Base-by-base conservation (phyloP, 2,329 filamentous ascomycete species). In the Zopfia rhizophila region DNA sequence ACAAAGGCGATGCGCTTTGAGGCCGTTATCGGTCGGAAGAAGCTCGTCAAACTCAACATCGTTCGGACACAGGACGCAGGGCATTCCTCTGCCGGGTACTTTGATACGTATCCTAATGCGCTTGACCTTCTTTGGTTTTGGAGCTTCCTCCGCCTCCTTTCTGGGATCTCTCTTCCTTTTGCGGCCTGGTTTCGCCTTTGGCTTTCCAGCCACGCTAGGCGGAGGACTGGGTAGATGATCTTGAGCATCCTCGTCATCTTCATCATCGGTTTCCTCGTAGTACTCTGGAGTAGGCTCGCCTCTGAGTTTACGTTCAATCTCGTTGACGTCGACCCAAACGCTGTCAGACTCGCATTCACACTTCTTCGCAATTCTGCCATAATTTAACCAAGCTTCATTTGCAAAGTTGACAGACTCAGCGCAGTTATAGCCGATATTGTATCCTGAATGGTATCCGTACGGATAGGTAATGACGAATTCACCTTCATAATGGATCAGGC, bases 381-480 rank as follows among this genome's bases (percentile, higher is more conserved):
- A 97, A 38, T 95, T 88, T 32, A 99, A 76, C 94, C 94, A 99
- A 21, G 90, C 88, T 58, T 97, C 92, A 7, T 96, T 86, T 4
- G 93, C 94, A 71, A 99, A 99, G 69, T 99, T 99, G 75, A 99
- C 94, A 6, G 94, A 96, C 69, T 99, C 94, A 19, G 94, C 94
- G 72, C 94, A 99, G 69, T 99, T 99, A 77, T 99, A 99, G 12
- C 95, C 94, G 25, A 99, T 78, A 61, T 99, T 99, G 72, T 95
- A 99, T 4, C 94, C 94, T 4, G 94, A 99, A 68, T 99, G 94
- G 69, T 99, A 99, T 16, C 94, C 94, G 63, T 97, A 99, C 0
- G 94, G 94, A 68, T 96, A 99, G 0, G 94, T 99, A 55, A 99
- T 96, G 51, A 99, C 91, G 56, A 99, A 99, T 66, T 99, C 94